Base-by-base conservation (phyloP, 2,329 filamentous ascomycete species). In the Aspergillus vadensis region DNA sequence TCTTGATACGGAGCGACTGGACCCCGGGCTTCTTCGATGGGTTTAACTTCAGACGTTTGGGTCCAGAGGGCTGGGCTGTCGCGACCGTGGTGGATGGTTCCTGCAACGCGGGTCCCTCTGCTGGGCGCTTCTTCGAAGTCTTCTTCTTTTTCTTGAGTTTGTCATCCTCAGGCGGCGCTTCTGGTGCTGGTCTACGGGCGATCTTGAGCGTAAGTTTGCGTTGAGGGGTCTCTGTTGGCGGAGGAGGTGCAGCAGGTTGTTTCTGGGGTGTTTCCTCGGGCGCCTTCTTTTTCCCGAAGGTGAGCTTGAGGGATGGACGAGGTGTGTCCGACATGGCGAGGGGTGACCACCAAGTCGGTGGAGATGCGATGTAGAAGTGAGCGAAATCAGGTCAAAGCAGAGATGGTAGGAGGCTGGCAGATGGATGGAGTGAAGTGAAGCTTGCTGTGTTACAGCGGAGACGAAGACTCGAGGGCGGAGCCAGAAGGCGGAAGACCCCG, bases 1-100 rank as follows among this genome's bases (percentile, higher is more conserved):
- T 81, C 69, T 87, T 89, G 59, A 91, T 78, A 57, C 85, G 85
- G 58, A 88, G 79, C 32, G 74, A 80, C 62, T 77, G 77, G 14
- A 77, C 65, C 4, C 71, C 72, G 0, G 75, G 74, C 51, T 76
- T 74, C 58, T 77, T 78, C 17, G 75, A 71, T 21, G 72, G 64
- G 57, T 73, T 78, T 32, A 78, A 60, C 57, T 78, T 78, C 47
- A 79, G 67, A 25, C 76, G 72, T 61, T 79, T 79, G 39, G 73
- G 64, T 47, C 75, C 71, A 55, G 69, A n/a, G 41, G 69, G 65
- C 47, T 67, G 61, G 41, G 55, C 57, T 19, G 66, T 51, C 17
- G 66, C 43, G 50, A 58, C 60, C 38, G 59, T 60, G 3, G 66
- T 55, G 9, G 68, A 65, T 6, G 72, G 65, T 30, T 73, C 71